phyloP scores from a whole-genome alignment of 164 flowering plant species.

The Magnolia changhungtana region DNA sequence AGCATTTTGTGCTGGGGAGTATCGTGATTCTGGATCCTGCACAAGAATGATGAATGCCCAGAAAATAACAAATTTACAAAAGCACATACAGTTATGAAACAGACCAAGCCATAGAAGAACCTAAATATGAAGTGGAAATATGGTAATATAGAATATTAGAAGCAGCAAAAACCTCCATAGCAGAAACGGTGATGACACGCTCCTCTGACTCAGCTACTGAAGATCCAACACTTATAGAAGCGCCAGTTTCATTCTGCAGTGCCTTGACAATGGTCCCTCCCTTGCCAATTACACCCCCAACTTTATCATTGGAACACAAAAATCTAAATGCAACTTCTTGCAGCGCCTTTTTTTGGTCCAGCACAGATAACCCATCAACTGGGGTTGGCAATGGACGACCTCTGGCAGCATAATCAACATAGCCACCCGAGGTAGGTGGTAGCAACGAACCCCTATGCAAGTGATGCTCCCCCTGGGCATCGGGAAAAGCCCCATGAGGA shows the following conservation, averaged over 20 bases:
- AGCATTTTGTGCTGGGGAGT: constrained; percentile 80
- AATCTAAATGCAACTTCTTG: constrained; percentile 63
- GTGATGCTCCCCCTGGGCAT: constrained; percentile 28
- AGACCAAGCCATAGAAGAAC: constrained; percentile 4
- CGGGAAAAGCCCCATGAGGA: constrained; percentile 27
- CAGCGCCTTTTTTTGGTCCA: constrained; percentile 24
- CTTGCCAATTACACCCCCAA: constrained; percentile 86
- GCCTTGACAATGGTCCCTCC: constrained; percentile 64
- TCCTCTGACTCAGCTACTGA: constrained; percentile 60
- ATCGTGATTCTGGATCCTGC: constrained; percentile 51
- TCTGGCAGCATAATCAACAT: constrained; percentile 35
- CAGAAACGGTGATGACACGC: constrained; percentile 64
- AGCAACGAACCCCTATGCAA: constrained; percentile 23
- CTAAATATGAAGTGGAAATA: background rate
- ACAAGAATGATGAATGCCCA: constrained; percentile 12
- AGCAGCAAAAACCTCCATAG: constrained; percentile 63
- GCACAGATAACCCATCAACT: constrained; percentile 21
- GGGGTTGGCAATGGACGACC: constrained; percentile 29
- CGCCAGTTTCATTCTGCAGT: constrained; percentile 73
- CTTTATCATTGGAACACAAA: constrained; percentile 58
- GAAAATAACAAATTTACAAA: background rate
- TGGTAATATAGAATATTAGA: background rate
- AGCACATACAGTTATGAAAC: background rate
- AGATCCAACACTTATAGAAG: constrained; percentile 55
- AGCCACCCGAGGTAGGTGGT: constrained; percentile 26